Evolutionary conservation across 2,329 filamentous ascomycete species (phyloP).

Genomic region (Herpotrichia juniperi): DNA sequence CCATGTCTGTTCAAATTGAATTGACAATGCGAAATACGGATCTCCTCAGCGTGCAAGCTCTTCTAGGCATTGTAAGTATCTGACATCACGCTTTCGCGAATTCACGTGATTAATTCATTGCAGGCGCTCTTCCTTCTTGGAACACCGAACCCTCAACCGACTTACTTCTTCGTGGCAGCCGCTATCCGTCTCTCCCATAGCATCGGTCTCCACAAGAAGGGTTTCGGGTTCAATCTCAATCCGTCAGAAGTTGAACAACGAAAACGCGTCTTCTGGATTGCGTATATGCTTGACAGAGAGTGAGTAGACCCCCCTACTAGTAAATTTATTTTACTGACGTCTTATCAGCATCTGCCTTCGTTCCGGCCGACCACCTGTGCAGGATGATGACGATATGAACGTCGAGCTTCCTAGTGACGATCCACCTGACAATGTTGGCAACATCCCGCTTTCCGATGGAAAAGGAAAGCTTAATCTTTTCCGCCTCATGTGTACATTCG

Average conservation of each 20-base stretch:
- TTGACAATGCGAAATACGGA: conserved; percentile 96
- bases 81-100: background rate
- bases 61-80: conserved; percentile 77
- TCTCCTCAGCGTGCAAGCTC: conserved; percentile 88
- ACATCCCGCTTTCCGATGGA: conserved; percentile 86
- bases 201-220: conserved; percentile 93
- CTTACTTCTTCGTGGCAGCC: conserved; percentile 87
- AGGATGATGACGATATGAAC: conserved; percentile 88
- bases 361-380: conserved; percentile 73
- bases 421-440: conserved; percentile 89
- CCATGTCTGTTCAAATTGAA: conserved; percentile 90
- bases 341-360: conserved; percentile 66
- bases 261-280: conserved; percentile 79
- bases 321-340: conserved; percentile 19
- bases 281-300: conserved; percentile 76
- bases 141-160: conserved; percentile 94
- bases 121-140: conserved; percentile 88
- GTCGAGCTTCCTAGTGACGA: conserved; percentile 92
- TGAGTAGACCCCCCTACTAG: conserved; percentile 36
- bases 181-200: conserved; percentile 91
- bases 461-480: conserved; percentile 96
- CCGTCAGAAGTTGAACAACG: conserved; percentile 92
- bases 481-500: conserved; percentile 88
- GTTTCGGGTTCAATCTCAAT: conserved; percentile 91
- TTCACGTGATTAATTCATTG: conserved; percentile 20